Base-by-base conservation (phyloP, 1,284 basidiomycete genomes). In the Phellopilus nigrolimitatus region DNA sequence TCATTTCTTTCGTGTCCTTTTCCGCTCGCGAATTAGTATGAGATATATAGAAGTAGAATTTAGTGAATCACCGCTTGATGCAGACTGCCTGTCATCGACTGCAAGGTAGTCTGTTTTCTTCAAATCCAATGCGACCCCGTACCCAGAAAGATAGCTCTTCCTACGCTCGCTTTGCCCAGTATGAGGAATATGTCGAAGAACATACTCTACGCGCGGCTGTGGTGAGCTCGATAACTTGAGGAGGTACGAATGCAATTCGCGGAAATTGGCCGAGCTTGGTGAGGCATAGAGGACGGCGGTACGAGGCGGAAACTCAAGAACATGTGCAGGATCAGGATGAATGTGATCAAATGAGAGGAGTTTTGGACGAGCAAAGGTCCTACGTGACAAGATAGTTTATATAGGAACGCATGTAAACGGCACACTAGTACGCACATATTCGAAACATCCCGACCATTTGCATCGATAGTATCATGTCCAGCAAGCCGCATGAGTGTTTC, bases 81-180 rank as follows among this genome's bases (percentile, higher is more conserved):
- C 63, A 8, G 66, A 59, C 15, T 73, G 64, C 43, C 94, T 73
- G 64, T 97, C 94, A 63, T 97, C 94, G 2, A 98, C 74, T 2
- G 90, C 93, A 12, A 98, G 79, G 64, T 99, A 99, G 65, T 99
- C 95, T 71, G 84, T 97, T 70, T 95, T 97, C 73, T 99, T 99
- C 60, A 99, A 70, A 60, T 97, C 92, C 50, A 99, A 74, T 24
- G 88, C 78, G 5, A 95, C 93, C 3, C 95, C 95, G 61, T 92
- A 99, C 4, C 95, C 95, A 5, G 88, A 82, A 3, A 98, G 70
- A 56, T 79, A 77, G 51, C 67, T 76, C 10, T 67, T 64, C 6
- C 60, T 53, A 0, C 43, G 34, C 4, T 53, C 56, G 0, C 51
- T 7, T 6, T 59, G 40, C 31, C 52, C 54, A 4, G 65, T 57